Evolutionary conservation across 2,329 filamentous ascomycete species (phyloP).

Genomic region (Polytolypa hystricis): DNA sequence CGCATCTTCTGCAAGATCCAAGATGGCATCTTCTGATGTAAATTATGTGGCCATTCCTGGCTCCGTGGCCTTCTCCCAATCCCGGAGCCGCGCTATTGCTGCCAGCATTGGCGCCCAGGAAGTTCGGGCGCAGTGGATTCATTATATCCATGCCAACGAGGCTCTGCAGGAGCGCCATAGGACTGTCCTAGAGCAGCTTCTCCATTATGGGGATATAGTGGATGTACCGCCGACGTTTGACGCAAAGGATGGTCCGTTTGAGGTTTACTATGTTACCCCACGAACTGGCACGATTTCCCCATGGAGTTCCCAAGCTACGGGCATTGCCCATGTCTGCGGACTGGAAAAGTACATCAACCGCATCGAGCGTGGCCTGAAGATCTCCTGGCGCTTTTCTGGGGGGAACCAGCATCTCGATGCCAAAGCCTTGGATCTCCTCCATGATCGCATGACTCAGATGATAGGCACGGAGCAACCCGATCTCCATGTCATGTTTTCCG

Average conservation of each 20-base stretch:
- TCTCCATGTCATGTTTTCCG: conserved; percentile 66
- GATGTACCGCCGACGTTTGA: conserved; percentile 33
- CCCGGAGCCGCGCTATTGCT: conserved; percentile 33
- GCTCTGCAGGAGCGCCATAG: conserved; percentile 38
- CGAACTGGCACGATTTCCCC: conserved; percentile 76
- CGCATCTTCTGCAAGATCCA: conserved; percentile 8
- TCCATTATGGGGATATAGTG: conserved; percentile 50
- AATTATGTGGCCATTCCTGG: conserved; percentile 29
- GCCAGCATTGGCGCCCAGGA: conserved; percentile 32
- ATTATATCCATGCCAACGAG: conserved; percentile 54
- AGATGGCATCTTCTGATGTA: conserved; percentile 24
- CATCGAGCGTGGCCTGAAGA: conserved; percentile 75
- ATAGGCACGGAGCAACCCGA: conserved; percentile 58
- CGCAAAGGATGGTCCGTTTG: conserved; percentile 39
- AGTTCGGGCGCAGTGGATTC: conserved; percentile 40
- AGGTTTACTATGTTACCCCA: conserved; percentile 63
- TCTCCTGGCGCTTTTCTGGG: conserved; percentile 53
- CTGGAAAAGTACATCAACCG: conserved; percentile 60
- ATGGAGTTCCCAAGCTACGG: conserved; percentile 95
- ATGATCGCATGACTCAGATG: conserved; percentile 93
- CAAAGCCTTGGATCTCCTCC: conserved; percentile 55
- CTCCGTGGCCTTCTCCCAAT: conserved; percentile 35
- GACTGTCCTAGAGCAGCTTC: conserved; percentile 45
- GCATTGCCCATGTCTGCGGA: conserved; percentile 84
- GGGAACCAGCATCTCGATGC: conserved; percentile 44